Evolutionary conservation across 164 flowering plant genomes (phyloP).

Genomic region (Pachysandra terminalis): DNA sequence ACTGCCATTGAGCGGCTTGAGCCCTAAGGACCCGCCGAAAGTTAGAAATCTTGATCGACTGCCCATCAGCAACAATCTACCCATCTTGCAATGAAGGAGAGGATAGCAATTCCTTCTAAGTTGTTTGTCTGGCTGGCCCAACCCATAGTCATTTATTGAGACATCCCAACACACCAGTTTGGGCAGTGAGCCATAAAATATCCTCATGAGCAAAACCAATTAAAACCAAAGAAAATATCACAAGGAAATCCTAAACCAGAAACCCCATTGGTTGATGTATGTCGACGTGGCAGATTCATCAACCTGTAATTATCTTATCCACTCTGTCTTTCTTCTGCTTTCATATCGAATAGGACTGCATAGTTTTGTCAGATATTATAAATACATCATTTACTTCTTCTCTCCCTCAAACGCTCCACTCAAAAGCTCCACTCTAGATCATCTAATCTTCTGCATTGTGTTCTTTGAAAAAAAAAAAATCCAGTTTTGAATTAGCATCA

Average conservation of each 20-base stretch:
- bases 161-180: no score
- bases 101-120: no score
- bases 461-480: neutral
- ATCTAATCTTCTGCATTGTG: no score
- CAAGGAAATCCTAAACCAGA: slow-evolving; percentile 54
- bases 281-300: slow-evolving; percentile 33
- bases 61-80: no score
- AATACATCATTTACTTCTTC: slow-evolving; percentile 7
- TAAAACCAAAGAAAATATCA: slow-evolving; percentile 10
- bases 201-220: neutral
- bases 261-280: slow-evolving; percentile 43
- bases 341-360: slow-evolving; percentile 16
- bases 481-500: neutral
- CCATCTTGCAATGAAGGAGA: no score
- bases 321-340: slow-evolving; percentile 19
- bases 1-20: no score
- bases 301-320: slow-evolving; percentile 55
- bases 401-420: neutral
- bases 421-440: slow-evolving; percentile 2
- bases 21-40: no score
- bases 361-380: slow-evolving; percentile 13
- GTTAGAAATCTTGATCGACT: no score
- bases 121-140: no score
- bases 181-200: neutral
- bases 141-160: neutral